These are phyloP conservation scores for Trichophyton benhamiae DNA, from an alignment of 2,329 filamentous ascomycete species.

Conservation along the genomic window DNA sequence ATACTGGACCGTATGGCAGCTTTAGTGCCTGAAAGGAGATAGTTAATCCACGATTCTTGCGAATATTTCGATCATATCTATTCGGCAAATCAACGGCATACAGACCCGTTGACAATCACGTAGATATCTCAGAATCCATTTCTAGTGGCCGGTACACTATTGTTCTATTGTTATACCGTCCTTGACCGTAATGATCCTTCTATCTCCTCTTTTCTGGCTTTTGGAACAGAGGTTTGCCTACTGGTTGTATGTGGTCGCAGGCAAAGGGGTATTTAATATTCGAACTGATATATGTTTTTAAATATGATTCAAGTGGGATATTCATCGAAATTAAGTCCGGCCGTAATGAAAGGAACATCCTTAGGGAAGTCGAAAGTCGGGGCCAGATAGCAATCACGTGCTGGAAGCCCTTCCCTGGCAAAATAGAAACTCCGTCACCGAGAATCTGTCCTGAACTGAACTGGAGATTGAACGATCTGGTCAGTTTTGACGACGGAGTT, in stretches of 20 bases:
- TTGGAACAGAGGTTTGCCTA: neutral
- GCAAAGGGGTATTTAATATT: neutral
- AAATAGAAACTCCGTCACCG: neutral
- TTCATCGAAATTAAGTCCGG: neutral
- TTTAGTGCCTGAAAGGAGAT: neutral
- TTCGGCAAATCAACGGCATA: no score
- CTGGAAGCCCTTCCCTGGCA: neutral
- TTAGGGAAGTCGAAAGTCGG: no score
- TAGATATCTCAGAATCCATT: no score
- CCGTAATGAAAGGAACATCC: no score
- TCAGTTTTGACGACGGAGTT: neutral
- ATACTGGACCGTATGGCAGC: constrained; percentile 5
- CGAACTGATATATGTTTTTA: neutral
- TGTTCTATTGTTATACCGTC: no score
- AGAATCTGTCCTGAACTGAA: neutral
- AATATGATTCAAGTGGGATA: neutral
- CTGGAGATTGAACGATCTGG: neutral
- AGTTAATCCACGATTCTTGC: neutral
- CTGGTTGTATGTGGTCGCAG: neutral
- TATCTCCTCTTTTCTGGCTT: neutral
- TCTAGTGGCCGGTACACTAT: no score
- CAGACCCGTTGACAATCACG: no score
- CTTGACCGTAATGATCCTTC: neutral
- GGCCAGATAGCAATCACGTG: neutral
- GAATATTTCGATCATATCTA: neutral